These are phyloP conservation scores for Fusarium anthophilum DNA, from an alignment of 2,329 filamentous ascomycete genomes.

Conservation along the genomic window DNA sequence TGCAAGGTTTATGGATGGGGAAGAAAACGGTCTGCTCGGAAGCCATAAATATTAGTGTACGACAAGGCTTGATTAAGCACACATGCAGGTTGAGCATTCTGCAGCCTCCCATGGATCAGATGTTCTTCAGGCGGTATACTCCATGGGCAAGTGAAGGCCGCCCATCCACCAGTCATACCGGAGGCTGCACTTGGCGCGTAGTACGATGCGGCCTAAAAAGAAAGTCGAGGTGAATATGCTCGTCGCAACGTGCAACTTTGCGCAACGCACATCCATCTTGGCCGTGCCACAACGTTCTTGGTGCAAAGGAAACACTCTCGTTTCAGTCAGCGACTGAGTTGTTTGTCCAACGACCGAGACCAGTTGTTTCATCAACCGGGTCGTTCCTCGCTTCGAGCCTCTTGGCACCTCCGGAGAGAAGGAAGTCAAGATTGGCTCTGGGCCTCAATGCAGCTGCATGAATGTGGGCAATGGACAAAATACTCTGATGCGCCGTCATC, in stretches of 20 bases:
- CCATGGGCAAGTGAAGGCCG: constrained; percentile 4
- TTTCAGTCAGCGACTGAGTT: constrained; percentile 10
- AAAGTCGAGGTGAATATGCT: not conserved
- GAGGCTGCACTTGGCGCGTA: constrained; percentile 7
- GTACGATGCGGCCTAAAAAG: not conserved
- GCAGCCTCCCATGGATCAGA: not conserved
- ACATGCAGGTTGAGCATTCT: not conserved
- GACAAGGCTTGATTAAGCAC: not conserved
- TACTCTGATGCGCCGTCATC: not conserved
- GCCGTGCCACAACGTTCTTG: not conserved
- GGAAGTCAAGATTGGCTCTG: constrained; percentile 23
- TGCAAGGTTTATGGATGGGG: not conserved
- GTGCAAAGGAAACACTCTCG: constrained; percentile 3
- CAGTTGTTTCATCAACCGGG: constrained; percentile 33
- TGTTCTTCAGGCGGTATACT: constrained; percentile 11
- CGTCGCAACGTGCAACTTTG: not conserved
- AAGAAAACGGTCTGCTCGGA: not conserved
- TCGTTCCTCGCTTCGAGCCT: constrained; percentile 24
- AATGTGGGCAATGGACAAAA: not conserved
- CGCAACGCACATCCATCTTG: constrained; percentile 2
- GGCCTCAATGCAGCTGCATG: not conserved
- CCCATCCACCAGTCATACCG: constrained; percentile 8
- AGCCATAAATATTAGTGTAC: not conserved
- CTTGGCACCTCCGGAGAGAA: constrained; percentile 38
- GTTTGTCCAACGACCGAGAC: constrained; percentile 16